Base-by-base conservation (phyloP, 306 rosid genomes). In the Comarum palustre region DNA sequence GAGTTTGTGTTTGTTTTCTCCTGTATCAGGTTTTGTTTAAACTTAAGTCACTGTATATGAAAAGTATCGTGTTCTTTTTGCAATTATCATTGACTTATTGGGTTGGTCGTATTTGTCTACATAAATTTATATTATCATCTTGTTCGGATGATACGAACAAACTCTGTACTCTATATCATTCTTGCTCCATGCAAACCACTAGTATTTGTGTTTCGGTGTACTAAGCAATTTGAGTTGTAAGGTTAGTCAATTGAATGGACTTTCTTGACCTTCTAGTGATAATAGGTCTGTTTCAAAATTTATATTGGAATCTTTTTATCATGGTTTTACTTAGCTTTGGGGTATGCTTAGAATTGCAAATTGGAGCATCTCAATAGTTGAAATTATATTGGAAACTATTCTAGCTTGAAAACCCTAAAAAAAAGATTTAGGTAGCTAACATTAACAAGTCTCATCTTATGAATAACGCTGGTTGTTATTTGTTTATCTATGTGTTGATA, bases 21-120 rank as follows among this genome's bases (percentile, higher is more conserved):
- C 8, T 16, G 60, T 50, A 17, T 48, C 34, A 58, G 19, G 34
- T 5, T 10, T 16, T 16, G 11, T 57, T 71, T 20, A 39, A 71
- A 52, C 17, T 24, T 8, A 42, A 38, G 39, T 24, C 3, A 55
- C 31, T 7, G 15, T 39, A 1, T 71, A 36, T 31, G 29, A 8
- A 38, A 71, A 22, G 2, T 34, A 14, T 14, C 24, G 15, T 52
- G 34, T 71, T 54, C n/a, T 22, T 5, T 55, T 70, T 34, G 16
- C 64, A 34, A 7, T 51, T 55, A 24, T 15, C 1, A 20, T 32
- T 22, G 20, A 27, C 38, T 43, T 20, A 1, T 2, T 22, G 12
- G 60, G 50, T 46, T 19, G n/a, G 68, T 73, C n/a, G 4, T 66
- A 73, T 73, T 32, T 15, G 10, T 60, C 20, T 47, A 61, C 57